Evolutionary conservation across 495 filamentous ascomycete genomes (phyloP).

Genomic region (Entonaema liquescens): DNA sequence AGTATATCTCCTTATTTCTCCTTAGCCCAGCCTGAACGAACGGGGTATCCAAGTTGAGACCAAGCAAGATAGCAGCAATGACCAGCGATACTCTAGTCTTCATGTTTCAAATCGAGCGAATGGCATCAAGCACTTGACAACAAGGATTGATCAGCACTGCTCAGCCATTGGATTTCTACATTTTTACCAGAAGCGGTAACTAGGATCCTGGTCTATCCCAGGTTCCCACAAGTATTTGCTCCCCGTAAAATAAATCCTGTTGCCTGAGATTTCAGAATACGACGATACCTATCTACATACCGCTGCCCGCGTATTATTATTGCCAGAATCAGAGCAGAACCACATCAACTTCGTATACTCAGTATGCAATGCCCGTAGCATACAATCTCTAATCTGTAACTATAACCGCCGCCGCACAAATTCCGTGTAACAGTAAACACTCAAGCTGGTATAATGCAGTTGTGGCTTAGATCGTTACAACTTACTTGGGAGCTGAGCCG

Average conservation of each 20-base stretch:
- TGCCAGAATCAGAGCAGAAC: slow-evolving; percentile 3
- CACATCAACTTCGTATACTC: slow-evolving; percentile 4
- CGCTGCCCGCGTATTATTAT: too few species aligned
- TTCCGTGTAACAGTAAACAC: neutral
- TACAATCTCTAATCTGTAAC: slow-evolving; percentile 8
- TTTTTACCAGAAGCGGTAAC: slow-evolving; percentile 4
- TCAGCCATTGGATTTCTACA: slow-evolving; percentile 12
- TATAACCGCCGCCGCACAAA: neutral
- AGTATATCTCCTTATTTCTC: neutral
- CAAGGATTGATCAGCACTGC: slow-evolving; percentile 21
- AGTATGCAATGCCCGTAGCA: neutral
- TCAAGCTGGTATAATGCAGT: neutral
- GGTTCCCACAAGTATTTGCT: slow-evolving; percentile 7
- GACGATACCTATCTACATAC: too few species aligned
- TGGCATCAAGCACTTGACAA: neutral
- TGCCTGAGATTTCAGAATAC: slow-evolving; percentile 20
- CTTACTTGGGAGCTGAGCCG: too few species aligned
- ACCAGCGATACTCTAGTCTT: slow-evolving; percentile 15
- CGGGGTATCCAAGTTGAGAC: neutral
- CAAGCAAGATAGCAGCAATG: neutral
- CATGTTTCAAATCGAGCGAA: slow-evolving; percentile 12
- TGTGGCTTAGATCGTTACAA: too few species aligned
- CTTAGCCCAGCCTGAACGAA: neutral
- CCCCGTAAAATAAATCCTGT: slow-evolving; percentile 29
- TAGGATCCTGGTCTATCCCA: slow-evolving; percentile 2